Evolutionary conservation across 1,139 yeast species (phyloP), one percentile per base, ranked within the genome.

Genomic region (Suhomyces kunorum): DNA sequence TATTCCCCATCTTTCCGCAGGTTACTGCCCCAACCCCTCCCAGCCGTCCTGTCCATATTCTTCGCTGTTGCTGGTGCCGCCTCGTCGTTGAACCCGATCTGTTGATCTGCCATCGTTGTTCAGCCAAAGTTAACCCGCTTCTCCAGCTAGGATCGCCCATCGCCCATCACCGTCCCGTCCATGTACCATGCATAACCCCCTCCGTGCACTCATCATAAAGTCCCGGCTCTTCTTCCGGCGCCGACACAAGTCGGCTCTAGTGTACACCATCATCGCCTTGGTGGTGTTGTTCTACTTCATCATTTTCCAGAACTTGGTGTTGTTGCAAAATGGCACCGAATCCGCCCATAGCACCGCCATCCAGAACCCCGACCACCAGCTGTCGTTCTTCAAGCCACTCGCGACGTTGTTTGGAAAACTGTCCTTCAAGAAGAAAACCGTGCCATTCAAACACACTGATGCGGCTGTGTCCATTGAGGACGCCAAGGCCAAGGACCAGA

Each of bases 381-480:
- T 19, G 13, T 42, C 43, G 15, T 14, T 38, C 4, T 29, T 32
- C 22, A 14, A 25, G 18, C 31, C 43, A n/a, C 11, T 40, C 4
- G 27, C 20, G 11, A 24, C 27, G 5, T 16, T 35, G 12, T 29
- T 42, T 12, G 25, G 22, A 32, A 34, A 34, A 14, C 20, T 37
- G 16, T 8, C 35, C 22, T 22, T 19, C 15, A 32, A 38, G 25
- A 32, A 42, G 45, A 55, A 53, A 32, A 56, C 61, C 1, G 47
- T 51, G 4, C 59, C 61, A 3, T 56, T 50, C 33, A 48, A 48
- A n/a, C 40, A 51, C 15, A 53, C 55, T 5, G 49, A 50, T 8
- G 58, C 55, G 4, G 52, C 26, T 11, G 37, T 28, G 8, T 38
- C 13, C 14, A 16, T 32, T 23, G 23, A 32, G 8, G 28, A 15